Percentiles rank a stretch among this genome's conserved stretches.
Evolutionary conservation across 208 protist species (phyloP).

Genomic region (Trypanosoma boissoni): DNA sequence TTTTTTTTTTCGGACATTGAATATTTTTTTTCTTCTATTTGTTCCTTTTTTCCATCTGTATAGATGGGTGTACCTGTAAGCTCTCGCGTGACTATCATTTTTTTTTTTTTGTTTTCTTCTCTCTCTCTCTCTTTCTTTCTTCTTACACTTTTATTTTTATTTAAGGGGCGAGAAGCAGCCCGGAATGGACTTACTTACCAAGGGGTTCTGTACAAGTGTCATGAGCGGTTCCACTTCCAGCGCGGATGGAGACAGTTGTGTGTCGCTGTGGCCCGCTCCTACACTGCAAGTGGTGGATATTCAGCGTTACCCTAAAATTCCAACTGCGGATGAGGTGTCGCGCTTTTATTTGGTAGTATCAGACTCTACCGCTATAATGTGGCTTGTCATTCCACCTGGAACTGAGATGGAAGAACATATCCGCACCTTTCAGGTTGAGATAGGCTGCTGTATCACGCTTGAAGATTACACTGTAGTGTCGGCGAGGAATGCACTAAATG

Average conservation of each 20-base stretch:
- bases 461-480: slow-evolving; percentile 42
- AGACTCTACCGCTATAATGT: slow-evolving; percentile 55
- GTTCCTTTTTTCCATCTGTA: not conserved
- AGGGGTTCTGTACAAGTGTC: slow-evolving; percentile 53
- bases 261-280: slow-evolving; percentile 33
- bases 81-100: no score
- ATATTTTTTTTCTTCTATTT: slow-evolving; percentile 1
- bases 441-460: slow-evolving; percentile 65
- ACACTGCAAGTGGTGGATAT: slow-evolving; percentile 80
- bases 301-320: slow-evolving; percentile 52
- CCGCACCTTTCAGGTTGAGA: slow-evolving; percentile 57
- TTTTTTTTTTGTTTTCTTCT: no score
- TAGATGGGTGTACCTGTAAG: no score
- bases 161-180: not conserved
- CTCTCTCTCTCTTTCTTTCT: not conserved
- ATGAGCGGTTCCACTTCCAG: slow-evolving; percentile 26
- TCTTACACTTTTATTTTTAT: not conserved
- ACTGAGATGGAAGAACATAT: slow-evolving; percentile 55
- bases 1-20: no score
- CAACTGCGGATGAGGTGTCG: slow-evolving; percentile 13
- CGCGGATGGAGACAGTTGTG: slow-evolving; percentile 17
- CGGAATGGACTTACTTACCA: slow-evolving; percentile 48
- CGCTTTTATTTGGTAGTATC: slow-evolving; percentile 81
- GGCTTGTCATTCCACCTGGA: slow-evolving; percentile 51
- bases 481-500: slow-evolving; percentile 65